A percentile compares a stretch with the other conserved stretches of the same genome.
Evolutionary conservation across 2,329 filamentous ascomycete species (phyloP).

Genomic region (Gaeumannomyces sp.): DNA sequence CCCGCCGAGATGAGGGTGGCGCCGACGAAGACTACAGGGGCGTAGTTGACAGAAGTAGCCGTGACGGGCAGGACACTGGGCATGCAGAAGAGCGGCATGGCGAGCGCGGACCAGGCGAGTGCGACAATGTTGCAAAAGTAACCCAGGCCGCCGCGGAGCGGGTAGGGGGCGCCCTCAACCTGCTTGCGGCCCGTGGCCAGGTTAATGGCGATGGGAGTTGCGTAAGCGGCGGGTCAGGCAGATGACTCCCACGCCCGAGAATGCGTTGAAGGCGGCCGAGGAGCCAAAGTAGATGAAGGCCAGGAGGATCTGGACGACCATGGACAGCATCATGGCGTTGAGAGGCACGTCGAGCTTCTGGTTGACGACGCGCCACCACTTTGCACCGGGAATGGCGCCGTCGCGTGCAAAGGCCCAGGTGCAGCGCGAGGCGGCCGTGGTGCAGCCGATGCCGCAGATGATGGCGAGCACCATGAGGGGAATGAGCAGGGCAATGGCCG

Average conservation of each 20-base stretch:
- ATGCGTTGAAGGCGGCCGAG: constrained; percentile 64
- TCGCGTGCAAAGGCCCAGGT: constrained; percentile 67
- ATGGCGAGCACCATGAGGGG: constrained; percentile 61
- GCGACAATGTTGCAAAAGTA: constrained; percentile 12
- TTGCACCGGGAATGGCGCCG: constrained; percentile 59
- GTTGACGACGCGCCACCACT: constrained; percentile 56
- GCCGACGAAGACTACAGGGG: constrained; percentile 65
- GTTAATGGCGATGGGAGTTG: constrained; percentile 41
- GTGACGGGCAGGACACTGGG: constrained; percentile 57
- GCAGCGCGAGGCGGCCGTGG: constrained; percentile 60
- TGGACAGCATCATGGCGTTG: constrained; percentile 68
- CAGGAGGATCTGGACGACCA: constrained; percentile 57
- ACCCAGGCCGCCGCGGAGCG: constrained; percentile 1
- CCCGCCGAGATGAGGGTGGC: constrained; percentile 53
- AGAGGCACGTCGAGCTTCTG: constrained; percentile 56
- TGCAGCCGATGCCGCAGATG: constrained; percentile 64
- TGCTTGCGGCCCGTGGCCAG: constrained; percentile 8
- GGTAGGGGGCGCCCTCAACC: constrained; percentile 9
- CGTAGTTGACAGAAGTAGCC: constrained; percentile 61
- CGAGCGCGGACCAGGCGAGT: constrained; percentile 56
- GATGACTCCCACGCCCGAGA: constrained; percentile 65
- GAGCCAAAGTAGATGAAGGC: constrained; percentile 66
- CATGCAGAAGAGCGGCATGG: constrained; percentile 70
- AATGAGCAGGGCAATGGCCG: constrained; percentile 55
- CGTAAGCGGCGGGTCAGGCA: constrained; percentile 63